A percentile compares a stretch with the other conserved stretches of the same genome.
Conservation (phyloP, 176 grass and related monocot species). For the Avena eriantha region DNA sequence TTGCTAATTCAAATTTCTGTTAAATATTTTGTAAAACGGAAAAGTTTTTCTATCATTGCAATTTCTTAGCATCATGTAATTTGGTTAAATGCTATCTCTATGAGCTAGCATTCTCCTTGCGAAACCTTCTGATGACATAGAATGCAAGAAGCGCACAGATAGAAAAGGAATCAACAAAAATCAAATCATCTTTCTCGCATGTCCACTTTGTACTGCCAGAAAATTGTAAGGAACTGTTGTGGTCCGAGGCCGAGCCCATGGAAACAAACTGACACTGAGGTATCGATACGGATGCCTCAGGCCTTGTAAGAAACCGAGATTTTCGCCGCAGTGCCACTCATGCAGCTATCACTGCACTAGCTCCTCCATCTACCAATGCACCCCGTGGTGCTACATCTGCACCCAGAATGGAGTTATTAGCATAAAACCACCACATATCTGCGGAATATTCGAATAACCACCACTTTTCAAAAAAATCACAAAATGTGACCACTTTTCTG, state of each 20-base stretch:
- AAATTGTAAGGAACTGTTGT: not conserved
- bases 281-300: not conserved
- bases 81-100: not conserved
- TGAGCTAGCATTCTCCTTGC: not conserved
- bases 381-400: slow-evolving; percentile 18
- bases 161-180: not conserved
- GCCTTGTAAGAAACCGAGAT: not conserved
- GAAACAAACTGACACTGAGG: not conserved
- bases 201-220: not conserved
- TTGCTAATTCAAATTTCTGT: not conserved
- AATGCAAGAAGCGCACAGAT: not conserved
- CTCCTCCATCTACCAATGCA: slow-evolving; percentile 11
- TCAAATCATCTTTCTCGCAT: not conserved
- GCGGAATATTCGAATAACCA: no score
- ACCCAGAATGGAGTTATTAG: slow-evolving; percentile 47
- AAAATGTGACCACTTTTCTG: no score
- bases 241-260: not conserved
- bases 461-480: no score
- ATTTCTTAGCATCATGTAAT: not conserved
- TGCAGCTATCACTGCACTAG: slow-evolving; percentile 15
- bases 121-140: not conserved
- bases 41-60: not conserved
- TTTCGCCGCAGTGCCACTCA: not conserved
- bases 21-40: not conserved
- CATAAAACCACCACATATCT: no score